Evolutionary conservation across 352 stramenopile genomes (phyloP), one percentile per base, ranked within the genome.

Genomic region (Globisporangium abappressorium): DNA sequence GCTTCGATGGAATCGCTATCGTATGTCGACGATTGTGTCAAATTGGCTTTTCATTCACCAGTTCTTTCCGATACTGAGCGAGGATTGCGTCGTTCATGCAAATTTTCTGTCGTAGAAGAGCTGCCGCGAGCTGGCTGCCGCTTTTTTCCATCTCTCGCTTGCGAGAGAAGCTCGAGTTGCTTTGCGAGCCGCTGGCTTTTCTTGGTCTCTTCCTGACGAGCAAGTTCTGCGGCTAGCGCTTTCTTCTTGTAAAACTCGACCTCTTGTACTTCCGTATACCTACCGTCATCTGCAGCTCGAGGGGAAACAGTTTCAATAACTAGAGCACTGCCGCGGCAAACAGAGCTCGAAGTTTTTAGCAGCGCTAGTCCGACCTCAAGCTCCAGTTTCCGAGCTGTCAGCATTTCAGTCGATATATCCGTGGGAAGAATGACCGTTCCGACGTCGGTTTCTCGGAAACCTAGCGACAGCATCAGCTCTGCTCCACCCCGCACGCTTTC

Each of bases 401-500:
- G 30, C 11, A 74, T 63, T 5, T 62, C 62, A 3, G 74, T 9
- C 6, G 55, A 61, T 4, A 65, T 43, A 1, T 86, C 78, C 0
- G 60, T 34, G 4, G 77, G 72, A 18, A 92, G 61, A 9, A 75
- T n/a, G 0, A 92, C 41, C 15, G 74, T 70, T 2, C 73, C 75
- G 0, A 58, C 58, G 28, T 90, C 72, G 0, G 76, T 88, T 46
- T 90, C 79, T 14, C 78, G 78, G 57, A 93, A 93, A 0, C 82
- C 84, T 2, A 91, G 28, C 0, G 74, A 76, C 0, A 85, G 22
- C 56, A 91, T 64, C 8, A 91, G 61, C 28, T 78, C 70, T 28
- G 77, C 38, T 15, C 81, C 84, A 15, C 82, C 80, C 38, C 66
- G 56, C 0, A 78, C 68, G 20, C 65, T 76, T 3, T 56, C 49